Conservation (phyloP, 495 filamentous ascomycete genomes). For the Annulohypoxylon moriforme region DNA sequence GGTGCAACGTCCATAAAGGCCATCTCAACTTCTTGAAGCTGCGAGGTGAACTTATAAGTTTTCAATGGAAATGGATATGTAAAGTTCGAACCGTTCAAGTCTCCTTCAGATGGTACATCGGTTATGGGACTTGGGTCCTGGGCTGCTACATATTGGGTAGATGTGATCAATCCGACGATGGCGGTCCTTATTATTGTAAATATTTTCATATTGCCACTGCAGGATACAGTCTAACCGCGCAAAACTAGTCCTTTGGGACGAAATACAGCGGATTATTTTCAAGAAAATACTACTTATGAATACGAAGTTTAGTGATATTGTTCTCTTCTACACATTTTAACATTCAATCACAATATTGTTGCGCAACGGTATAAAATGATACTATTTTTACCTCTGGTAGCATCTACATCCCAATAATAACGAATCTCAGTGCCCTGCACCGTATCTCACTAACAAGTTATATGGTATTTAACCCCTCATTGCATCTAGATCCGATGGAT, state of each 20-base stretch:
- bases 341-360: background rate
- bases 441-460: conserved; percentile 28
- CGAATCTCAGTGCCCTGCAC: background rate
- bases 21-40: conserved; percentile 54
- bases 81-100: conserved; percentile 57
- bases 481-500: conserved; percentile 22
- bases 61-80: conserved; percentile 58
- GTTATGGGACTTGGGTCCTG: conserved; percentile 39
- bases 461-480: conserved; percentile 30
- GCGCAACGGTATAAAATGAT: background rate
- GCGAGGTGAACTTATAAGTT: conserved; percentile 52
- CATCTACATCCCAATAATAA: conserved; percentile 1
- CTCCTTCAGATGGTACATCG: conserved; percentile 44
- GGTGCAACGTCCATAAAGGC: conserved; percentile 60
- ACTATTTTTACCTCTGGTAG: conserved; percentile 13
- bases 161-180: conserved; percentile 21
- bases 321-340: background rate
- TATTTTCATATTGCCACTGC: conserved; percentile 24
- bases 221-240: background rate
- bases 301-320: background rate
- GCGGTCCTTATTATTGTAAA: conserved; percentile 15
- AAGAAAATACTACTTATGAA: background rate
- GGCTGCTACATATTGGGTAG: conserved; percentile 18
- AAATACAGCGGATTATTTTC: too few relatives aligned
- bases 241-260: background rate